Percentiles rank a stretch among this genome's conserved stretches.
phyloP scores from a whole-genome alignment of 192 early-diverging fungal species.

The Glomus cerebriforme region DNA sequence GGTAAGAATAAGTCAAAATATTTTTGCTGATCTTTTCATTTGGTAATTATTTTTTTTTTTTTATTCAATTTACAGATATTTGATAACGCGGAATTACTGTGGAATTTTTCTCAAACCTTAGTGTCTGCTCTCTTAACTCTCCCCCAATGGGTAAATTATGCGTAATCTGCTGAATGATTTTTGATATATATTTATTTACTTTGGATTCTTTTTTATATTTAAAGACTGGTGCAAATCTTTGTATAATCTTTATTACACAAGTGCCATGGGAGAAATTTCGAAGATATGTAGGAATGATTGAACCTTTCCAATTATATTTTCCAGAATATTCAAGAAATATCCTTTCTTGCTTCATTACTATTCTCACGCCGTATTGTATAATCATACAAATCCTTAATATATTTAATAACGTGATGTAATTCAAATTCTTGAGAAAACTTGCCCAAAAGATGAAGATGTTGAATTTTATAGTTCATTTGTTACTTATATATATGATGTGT shows the following conservation, averaged over 20 bases:
- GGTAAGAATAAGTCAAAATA: neutral
- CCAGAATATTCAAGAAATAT: slow-evolving; percentile 14
- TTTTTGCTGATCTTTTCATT: neutral
- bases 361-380: neutral
- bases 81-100: slow-evolving; percentile 3
- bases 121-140: neutral
- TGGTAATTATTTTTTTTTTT: neutral
- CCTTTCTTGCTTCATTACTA: neutral
- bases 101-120: slow-evolving; percentile 3
- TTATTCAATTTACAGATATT: neutral
- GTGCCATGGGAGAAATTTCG: slow-evolving; percentile 19
- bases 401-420: neutral
- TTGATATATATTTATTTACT: neutral
- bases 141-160: neutral
- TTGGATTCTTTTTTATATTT: neutral
- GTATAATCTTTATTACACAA: slow-evolving; percentile 6
- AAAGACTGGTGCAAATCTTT: neutral
- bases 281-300: neutral
- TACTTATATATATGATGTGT: neutral
- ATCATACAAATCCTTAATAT: neutral
- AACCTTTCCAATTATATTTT: slow-evolving; percentile 11
- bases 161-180: neutral
- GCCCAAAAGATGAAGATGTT: neutral
- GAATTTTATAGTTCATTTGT: neutral
- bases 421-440: slow-evolving; percentile 9